phyloP scores from a whole-genome alignment of 2,329 filamentous ascomycete genomes.

The Paradendryphiella salina region DNA sequence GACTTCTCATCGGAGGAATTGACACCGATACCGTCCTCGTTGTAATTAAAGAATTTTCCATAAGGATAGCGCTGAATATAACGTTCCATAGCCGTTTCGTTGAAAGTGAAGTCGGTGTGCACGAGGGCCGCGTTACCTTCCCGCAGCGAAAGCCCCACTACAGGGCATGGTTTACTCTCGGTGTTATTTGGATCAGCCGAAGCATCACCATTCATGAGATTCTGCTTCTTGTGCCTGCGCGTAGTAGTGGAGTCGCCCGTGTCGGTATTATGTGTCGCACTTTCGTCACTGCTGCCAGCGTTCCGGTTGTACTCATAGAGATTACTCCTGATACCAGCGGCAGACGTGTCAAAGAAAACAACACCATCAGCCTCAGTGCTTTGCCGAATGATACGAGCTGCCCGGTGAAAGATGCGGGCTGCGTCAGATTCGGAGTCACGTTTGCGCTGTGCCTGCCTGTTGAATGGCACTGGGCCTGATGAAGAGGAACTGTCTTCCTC shows the following conservation, averaged over 20 bases:
- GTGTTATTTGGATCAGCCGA: constrained; percentile 5
- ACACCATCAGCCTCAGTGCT: constrained; percentile 41
- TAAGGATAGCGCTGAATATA: constrained; percentile 41
- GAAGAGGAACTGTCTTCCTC: constrained; percentile 18
- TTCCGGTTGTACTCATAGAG: constrained; percentile 26
- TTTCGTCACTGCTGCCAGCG: constrained; percentile 32
- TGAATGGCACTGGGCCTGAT: constrained; percentile 7
- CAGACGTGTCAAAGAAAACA: constrained; percentile 43
- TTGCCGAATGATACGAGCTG: constrained; percentile 42
- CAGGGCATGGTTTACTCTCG: constrained; percentile 32
- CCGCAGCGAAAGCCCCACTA: constrained; percentile 30
- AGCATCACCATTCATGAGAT: constrained; percentile 4
- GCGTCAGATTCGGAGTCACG: constrained; percentile 29
- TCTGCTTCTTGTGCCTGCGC: constrained; percentile 22
- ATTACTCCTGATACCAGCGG: constrained; percentile 33
- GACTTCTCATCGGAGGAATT: constrained; percentile 41
- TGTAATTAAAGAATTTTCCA: constrained; percentile 45
- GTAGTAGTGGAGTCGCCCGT: constrained; percentile 33
- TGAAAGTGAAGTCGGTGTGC: constrained; percentile 38
- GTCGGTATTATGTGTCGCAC: constrained; percentile 36
- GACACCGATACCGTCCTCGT: constrained; percentile 37
- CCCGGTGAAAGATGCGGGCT: constrained; percentile 41
- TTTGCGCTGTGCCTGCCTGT: constrained; percentile 28
- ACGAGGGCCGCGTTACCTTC: constrained; percentile 22
- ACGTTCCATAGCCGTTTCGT: constrained; percentile 40